phyloP scores from a whole-genome alignment of 495 filamentous ascomycete genomes.

The Amphirosellinia nigrospora region DNA sequence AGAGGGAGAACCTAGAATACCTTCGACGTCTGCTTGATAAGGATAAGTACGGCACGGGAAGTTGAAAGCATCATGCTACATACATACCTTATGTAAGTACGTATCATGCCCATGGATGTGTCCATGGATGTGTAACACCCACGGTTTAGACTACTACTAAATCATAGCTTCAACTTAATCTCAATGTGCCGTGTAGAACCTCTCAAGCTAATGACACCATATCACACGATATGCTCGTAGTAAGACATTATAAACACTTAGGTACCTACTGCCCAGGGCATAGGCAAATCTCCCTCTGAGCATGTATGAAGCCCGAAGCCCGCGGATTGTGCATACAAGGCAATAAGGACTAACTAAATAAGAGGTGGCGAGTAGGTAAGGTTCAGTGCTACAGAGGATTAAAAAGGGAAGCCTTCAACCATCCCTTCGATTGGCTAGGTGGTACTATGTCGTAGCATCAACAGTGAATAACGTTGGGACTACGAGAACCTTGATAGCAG shows the following conservation, averaged over 20 bases:
- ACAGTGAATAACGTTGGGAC: neutral
- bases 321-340: neutral
- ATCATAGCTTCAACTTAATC: neutral
- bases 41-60: neutral
- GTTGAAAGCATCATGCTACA: neutral
- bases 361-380: neutral
- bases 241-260: slow-evolving; percentile 14
- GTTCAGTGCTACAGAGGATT: too few species aligned
- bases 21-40: neutral
- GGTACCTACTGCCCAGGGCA: neutral
- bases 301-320: slow-evolving; percentile 14
- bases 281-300: slow-evolving; percentile 7
- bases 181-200: neutral
- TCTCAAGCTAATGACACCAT: slow-evolving; percentile 20
- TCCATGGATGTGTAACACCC: too few species aligned
- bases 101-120: too few species aligned
- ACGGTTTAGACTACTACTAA: too few species aligned
- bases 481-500: slow-evolving; percentile 11
- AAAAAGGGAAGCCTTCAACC: neutral
- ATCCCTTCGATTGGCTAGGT: neutral
- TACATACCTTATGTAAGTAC: too few species aligned
- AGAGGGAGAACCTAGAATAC: neutral
- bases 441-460: neutral
- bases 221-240: slow-evolving; percentile 14
- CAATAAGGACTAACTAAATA: neutral